Conservation (phyloP, 352 stramenopile species). For the Globisporangium ultimum region DNA sequence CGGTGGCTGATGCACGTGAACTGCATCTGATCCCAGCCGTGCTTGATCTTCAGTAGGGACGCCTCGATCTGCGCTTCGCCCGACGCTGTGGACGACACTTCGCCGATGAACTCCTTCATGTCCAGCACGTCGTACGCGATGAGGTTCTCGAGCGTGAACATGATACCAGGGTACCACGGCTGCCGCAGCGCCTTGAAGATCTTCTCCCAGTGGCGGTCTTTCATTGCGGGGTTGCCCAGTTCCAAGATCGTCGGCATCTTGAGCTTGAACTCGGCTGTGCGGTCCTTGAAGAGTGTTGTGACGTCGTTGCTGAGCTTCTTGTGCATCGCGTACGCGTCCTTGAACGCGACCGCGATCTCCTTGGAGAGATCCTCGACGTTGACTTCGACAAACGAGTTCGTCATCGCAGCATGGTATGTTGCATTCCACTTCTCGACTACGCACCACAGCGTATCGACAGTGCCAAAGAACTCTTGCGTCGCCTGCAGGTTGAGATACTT, state of each 20-base stretch:
- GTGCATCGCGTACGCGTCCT: conserved; percentile 86
- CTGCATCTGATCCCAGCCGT: conserved; percentile 85
- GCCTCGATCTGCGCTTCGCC: conserved; percentile 90
- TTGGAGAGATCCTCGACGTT: conserved; percentile 88
- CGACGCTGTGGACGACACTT: conserved; percentile 83
- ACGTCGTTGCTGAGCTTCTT: conserved; percentile 92
- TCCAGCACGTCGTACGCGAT: conserved; percentile 85
- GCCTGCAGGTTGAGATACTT: conserved; percentile 89
- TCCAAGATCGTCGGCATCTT: conserved; percentile 91
- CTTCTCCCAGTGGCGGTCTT: conserved; percentile 94
- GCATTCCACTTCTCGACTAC: conserved; percentile 87
- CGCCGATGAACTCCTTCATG: conserved; percentile 84
- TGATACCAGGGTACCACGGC: conserved; percentile 85
- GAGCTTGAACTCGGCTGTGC: conserved; percentile 87
- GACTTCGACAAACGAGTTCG: conserved; percentile 81
- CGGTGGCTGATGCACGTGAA: conserved; percentile 85
- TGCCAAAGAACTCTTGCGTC: conserved; percentile 83
- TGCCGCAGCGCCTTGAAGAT: conserved; percentile 90
- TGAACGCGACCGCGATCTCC: conserved; percentile 84
- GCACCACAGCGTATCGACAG: conserved; percentile 83
- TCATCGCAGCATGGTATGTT: conserved; percentile 73
- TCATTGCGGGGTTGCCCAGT: conserved; percentile 89
- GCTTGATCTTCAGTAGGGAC: conserved; percentile 86
- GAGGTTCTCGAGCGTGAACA: conserved; percentile 88
- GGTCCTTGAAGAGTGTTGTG: conserved; percentile 83